Evolutionary conservation across 495 filamentous ascomycete species (phyloP).

Genomic region (Xeromyces bisporus): DNA sequence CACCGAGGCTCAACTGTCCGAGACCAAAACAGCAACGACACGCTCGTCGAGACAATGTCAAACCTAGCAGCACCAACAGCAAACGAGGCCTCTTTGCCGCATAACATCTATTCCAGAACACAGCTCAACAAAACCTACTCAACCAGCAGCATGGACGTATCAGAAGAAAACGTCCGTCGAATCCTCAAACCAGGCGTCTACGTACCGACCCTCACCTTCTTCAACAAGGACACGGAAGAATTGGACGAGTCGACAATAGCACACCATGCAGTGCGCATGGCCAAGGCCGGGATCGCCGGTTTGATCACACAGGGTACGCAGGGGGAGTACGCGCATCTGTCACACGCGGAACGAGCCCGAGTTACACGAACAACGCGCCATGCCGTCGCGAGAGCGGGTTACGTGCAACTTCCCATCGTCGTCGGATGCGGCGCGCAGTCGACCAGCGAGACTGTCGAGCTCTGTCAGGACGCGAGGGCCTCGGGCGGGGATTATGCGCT

Average conservation of each 20-base stretch:
- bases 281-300: constrained; percentile 49
- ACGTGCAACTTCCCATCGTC: constrained; percentile 44
- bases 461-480: constrained; percentile 47
- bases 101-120: background rate
- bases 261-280: constrained; percentile 54
- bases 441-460: constrained; percentile 49
- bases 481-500: constrained; percentile 61
- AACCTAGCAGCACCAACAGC: background rate
- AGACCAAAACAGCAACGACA: no score
- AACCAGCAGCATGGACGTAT: background rate
- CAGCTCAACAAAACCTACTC: background rate
- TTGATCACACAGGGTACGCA: constrained; percentile 60
- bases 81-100: background rate
- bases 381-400: constrained; percentile 44
- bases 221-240: constrained; percentile 25
- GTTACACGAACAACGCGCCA: constrained; percentile 49
- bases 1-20: no score
- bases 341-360: constrained; percentile 36
- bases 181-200: constrained; percentile 29
- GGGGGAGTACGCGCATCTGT: constrained; percentile 54
- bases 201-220: constrained; percentile 39
- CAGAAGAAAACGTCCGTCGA: constrained; percentile 2
- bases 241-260: constrained; percentile 41
- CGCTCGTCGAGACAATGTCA: background rate
- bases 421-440: constrained; percentile 64